These are phyloP conservation scores for Phylloboletellus chloephorus DNA, from an alignment of 1,284 basidiomycete genomes.

Conservation along the genomic window DNA sequence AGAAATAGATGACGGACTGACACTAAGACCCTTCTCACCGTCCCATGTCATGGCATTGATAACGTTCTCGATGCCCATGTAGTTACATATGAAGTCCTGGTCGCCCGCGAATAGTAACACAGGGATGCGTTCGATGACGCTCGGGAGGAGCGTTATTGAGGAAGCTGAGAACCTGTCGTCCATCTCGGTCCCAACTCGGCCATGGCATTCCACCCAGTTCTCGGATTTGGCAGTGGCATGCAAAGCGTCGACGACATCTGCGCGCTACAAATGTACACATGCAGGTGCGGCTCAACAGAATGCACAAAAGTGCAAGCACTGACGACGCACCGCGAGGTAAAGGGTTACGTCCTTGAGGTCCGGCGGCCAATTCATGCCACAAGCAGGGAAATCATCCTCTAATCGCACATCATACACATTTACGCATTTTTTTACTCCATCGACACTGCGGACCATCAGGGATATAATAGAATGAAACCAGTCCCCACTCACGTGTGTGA, in stretches of 20 bases:
- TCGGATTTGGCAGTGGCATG: constrained; percentile 78
- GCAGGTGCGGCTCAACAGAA: background rate
- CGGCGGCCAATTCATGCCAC: constrained; percentile 99
- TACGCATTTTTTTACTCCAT: constrained; percentile 74
- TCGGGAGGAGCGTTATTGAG: constrained; percentile 75
- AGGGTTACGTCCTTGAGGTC: constrained; percentile 73
- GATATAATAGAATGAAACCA: background rate
- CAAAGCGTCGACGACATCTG: constrained; percentile 77
- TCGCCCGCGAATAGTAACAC: constrained; percentile 94
- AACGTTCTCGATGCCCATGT: constrained; percentile 84
- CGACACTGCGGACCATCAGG: constrained; percentile 44
- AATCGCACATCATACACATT: constrained; percentile 95
- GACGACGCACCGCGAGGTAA: constrained; percentile 70
- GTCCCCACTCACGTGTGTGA: constrained; percentile 54
- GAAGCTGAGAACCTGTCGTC: constrained; percentile 56
- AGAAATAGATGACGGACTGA: constrained; percentile 38
- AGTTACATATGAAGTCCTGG: constrained; percentile 95
- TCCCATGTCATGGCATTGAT: constrained; percentile 84
- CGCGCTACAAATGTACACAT: constrained; percentile 43
- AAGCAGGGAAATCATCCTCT: constrained; percentile 80
- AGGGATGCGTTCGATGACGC: constrained; percentile 71
- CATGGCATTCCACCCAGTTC: constrained; percentile 87
- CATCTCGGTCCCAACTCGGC: constrained; percentile 65
- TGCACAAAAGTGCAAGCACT: background rate
- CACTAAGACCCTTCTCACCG: constrained; percentile 79